Evolutionary conservation across 1,284 basidiomycete species (phyloP).

Genomic region (Trichosporon inkin): DNA sequence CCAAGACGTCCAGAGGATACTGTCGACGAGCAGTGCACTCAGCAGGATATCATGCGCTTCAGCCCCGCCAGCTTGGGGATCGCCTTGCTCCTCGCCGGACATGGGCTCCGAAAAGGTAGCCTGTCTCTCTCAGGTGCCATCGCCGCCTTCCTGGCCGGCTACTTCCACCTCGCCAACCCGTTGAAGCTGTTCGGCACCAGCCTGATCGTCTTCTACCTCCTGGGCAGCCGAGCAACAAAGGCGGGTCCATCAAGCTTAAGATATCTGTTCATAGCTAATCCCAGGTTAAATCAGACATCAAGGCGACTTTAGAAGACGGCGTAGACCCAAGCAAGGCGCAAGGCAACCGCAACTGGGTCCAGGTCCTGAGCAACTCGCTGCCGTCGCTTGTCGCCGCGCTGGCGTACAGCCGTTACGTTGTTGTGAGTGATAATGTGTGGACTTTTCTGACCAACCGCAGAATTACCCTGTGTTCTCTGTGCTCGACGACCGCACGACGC

Average conservation of each 20-base stretch:
- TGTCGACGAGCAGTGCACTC: no score
- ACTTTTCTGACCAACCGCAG: constrained; percentile 40
- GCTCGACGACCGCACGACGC: constrained; percentile 5
- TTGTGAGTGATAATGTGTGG: constrained; percentile 27
- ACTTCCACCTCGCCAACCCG: constrained; percentile 48
- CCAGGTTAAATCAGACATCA: constrained; percentile 55
- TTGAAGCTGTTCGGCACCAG: constrained; percentile 61
- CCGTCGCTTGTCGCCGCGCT: constrained; percentile 63
- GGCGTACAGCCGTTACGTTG: constrained; percentile 57
- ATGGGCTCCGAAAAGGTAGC: constrained; percentile 56
- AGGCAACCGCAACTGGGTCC: constrained; percentile 66
- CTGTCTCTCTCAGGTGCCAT: constrained; percentile 54
- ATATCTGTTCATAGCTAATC: neutral
- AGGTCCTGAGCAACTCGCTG: constrained; percentile 74
- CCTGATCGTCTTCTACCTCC: constrained; percentile 75
- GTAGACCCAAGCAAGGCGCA: constrained; percentile 60
- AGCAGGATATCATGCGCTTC: neutral
- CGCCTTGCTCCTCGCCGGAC: constrained; percentile 48
- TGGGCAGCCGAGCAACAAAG: constrained; percentile 80
- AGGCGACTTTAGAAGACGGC: constrained; percentile 73
- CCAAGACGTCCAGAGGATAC: neutral
- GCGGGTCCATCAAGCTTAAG: constrained; percentile 52
- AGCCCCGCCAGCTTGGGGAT: neutral
- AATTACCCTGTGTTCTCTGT: constrained; percentile 19
- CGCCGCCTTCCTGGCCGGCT: constrained; percentile 70